Evolutionary conservation across 345 rosid genomes (phyloP).

Genomic region (Eucalyptus tenuipes): DNA sequence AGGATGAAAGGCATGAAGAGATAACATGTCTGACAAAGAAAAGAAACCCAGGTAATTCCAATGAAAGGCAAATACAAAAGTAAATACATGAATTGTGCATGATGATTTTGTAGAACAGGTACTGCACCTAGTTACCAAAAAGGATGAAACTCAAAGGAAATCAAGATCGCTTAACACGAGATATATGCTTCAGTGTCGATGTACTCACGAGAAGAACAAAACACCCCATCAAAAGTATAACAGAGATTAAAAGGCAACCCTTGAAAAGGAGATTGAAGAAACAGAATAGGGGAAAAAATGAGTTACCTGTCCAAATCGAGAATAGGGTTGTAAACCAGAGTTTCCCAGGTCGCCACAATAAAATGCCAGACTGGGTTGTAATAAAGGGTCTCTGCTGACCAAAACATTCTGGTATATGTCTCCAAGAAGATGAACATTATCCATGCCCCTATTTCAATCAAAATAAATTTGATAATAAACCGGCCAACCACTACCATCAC

Average conservation of each 20-base stretch:
- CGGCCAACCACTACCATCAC: slow-evolving; percentile 94
- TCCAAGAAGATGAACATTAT: slow-evolving; percentile 90
- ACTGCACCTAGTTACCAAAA: not conserved
- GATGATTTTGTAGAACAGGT: not conserved
- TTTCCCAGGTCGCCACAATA: slow-evolving; percentile 86
- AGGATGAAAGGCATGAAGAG: not conserved
- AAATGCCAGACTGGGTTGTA: slow-evolving; percentile 95
- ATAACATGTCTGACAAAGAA: not conserved
- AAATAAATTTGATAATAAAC: slow-evolving; percentile 74
- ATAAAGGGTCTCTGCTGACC: slow-evolving; percentile 94
- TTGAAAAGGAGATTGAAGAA: not conserved
- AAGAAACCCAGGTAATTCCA: not conserved
- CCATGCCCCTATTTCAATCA: slow-evolving; percentile 95
- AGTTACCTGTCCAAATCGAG: slow-evolving; percentile 91
- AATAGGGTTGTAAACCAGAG: slow-evolving; percentile 82
- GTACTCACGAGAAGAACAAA: not conserved
- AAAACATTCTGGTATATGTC: slow-evolving; percentile 91
- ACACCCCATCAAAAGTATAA: not conserved
- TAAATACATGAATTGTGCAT: not conserved
- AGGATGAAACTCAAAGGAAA: not conserved
- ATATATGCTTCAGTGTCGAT: not conserved
- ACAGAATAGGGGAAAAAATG: not conserved
- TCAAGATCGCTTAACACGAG: not conserved
- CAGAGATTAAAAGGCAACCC: not conserved
- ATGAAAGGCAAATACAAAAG: not conserved